These are phyloP conservation scores for Kazachstania bromeliacearum DNA, from an alignment of 805 yeast species.

Conservation along the genomic window DNA sequence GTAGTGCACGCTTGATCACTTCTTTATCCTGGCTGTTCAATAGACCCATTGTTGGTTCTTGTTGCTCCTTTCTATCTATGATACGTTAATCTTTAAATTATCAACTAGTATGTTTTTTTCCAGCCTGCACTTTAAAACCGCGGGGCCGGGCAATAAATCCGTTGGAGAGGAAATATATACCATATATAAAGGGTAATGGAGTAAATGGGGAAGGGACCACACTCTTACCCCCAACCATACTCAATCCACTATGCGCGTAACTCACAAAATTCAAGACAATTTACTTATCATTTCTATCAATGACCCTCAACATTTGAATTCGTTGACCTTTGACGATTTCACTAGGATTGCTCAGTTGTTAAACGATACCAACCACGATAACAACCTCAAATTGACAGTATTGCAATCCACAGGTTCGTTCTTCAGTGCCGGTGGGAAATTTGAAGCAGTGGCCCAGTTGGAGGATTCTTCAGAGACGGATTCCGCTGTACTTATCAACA, in stretches of 20 bases:
- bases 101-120: too few species aligned
- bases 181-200: too few species aligned
- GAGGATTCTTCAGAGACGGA: conserved; percentile 2
- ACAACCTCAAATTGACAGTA: conserved; percentile 53
- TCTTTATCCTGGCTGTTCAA: conserved; percentile 64
- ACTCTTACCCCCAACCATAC: too few species aligned
- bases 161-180: too few species aligned
- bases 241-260: too few species aligned
- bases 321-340: conserved; percentile 58
- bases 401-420: conserved; percentile 63
- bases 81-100: too few species aligned
- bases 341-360: conserved; percentile 47
- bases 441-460: conserved; percentile 10
- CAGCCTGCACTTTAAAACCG: too few species aligned
- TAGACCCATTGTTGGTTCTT: conserved; percentile 28
- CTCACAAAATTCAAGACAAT: too few species aligned
- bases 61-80: too few species aligned
- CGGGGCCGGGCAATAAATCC: too few species aligned
- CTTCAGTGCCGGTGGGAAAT: conserved; percentile 78
- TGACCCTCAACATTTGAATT: conserved; percentile 53
- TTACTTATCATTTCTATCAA: conserved; percentile 45
- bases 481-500: conserved; percentile 15
- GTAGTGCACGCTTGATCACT: conserved; percentile 78
- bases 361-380: conserved; percentile 52
- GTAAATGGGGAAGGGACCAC: too few species aligned